A percentile compares a stretch with the other conserved stretches of the same genome.
Conservation (phyloP, 2,329 filamentous ascomycete species). For the Trematosphaeria pertusa region DNA sequence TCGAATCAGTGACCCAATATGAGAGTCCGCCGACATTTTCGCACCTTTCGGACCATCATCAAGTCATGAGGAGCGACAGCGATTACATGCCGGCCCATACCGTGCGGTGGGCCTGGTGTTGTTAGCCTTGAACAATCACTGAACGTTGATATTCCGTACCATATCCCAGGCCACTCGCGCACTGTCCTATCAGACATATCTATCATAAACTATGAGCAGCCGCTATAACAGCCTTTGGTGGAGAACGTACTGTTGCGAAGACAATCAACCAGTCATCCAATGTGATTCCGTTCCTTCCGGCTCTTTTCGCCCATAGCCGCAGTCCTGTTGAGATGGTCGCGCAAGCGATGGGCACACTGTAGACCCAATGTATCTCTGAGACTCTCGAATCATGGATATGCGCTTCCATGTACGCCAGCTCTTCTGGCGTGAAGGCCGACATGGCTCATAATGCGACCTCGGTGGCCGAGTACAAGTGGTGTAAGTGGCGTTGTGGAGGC, state of each 20-base stretch:
- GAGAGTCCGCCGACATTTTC: background rate
- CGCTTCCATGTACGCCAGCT: constrained; percentile 37
- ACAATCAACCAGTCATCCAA: constrained; percentile 42
- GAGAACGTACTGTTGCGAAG: constrained; percentile 34
- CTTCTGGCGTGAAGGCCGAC: constrained; percentile 36
- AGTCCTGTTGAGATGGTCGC: constrained; percentile 32
- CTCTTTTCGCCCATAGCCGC: constrained; percentile 38
- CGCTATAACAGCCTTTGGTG: background rate
- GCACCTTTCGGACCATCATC: constrained; percentile 39
- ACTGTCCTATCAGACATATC: constrained; percentile 41
- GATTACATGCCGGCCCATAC: constrained; percentile 43
- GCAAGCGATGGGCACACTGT: constrained; percentile 38
- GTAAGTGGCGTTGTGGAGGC: constrained; percentile 20
- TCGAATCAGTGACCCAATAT: background rate
- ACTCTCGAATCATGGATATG: constrained; percentile 38
- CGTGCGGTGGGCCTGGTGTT: constrained; percentile 35
- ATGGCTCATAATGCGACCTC: constrained; percentile 17
- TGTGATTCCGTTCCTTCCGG: constrained; percentile 40
- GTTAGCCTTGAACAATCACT: constrained; percentile 17
- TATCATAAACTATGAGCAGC: constrained; percentile 14
- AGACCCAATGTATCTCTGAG: constrained; percentile 39
- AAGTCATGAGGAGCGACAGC: constrained; percentile 32
- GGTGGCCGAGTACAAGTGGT: constrained; percentile 1
- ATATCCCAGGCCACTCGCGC: constrained; percentile 34
- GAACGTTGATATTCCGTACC: constrained; percentile 19